Conservation (phyloP, 371 early-diverging fungal species). For the Apophysomyces trapeziformis region DNA sequence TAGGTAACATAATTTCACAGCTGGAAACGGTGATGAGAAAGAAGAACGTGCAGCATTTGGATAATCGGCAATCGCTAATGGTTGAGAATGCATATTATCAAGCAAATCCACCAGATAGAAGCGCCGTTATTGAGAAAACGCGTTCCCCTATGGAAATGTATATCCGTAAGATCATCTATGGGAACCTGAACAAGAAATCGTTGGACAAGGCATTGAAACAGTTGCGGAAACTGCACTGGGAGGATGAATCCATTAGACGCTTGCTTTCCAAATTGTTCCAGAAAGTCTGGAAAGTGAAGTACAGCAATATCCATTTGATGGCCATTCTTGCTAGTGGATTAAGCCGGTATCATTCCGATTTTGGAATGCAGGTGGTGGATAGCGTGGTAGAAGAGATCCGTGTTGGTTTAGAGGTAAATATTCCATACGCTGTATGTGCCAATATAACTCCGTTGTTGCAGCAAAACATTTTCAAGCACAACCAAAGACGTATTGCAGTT, state of each 20-base stretch:
- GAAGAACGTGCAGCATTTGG: slow-evolving; percentile 81
- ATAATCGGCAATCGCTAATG: slow-evolving; percentile 83
- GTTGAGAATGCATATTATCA: slow-evolving; percentile 94
- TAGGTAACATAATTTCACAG: slow-evolving; percentile 19
- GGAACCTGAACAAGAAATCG: slow-evolving; percentile 71
- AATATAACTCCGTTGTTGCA: slow-evolving; percentile 16
- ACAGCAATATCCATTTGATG: slow-evolving; percentile 80
- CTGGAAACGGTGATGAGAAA: slow-evolving; percentile 90
- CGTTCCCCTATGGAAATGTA: slow-evolving; percentile 83
- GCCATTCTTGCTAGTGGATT: slow-evolving; percentile 84
- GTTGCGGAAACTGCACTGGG: slow-evolving; percentile 91
- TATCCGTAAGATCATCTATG: slow-evolving; percentile 83
- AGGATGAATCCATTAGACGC: slow-evolving; percentile 52
- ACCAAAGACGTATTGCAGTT: slow-evolving; percentile 85
- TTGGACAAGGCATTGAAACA: slow-evolving; percentile 73
- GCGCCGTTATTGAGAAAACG: slow-evolving; percentile 63
- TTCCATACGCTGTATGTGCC: not conserved
- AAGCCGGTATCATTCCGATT: slow-evolving; percentile 80
- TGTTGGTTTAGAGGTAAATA: slow-evolving; percentile 77
- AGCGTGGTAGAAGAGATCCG: slow-evolving; percentile 87
- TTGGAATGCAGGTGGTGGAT: slow-evolving; percentile 89
- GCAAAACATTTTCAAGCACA: slow-evolving; percentile 86
- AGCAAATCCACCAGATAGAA: slow-evolving; percentile 84
- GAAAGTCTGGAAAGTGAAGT: slow-evolving; percentile 94
- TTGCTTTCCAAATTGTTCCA: slow-evolving; percentile 66